These are phyloP conservation scores for Macadamia tetraphylla DNA, from an alignment of 164 flowering plant genomes.

Conservation along the genomic window DNA sequence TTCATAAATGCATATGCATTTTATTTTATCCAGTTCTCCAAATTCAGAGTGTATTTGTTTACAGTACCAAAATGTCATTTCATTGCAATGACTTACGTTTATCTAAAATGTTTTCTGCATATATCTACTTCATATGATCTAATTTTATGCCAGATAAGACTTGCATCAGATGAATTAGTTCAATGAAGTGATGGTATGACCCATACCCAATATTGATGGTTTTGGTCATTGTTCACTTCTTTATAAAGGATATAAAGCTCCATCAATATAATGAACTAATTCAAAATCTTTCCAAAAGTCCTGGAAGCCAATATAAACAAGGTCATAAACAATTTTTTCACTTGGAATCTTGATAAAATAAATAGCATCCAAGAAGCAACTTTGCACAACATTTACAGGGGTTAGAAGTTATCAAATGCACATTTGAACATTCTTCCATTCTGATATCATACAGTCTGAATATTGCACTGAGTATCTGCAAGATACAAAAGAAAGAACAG, in stretches of 20 bases:
- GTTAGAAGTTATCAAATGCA: not conserved
- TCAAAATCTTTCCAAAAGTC: not conserved
- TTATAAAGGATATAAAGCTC: not conserved
- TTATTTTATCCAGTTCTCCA: too few species aligned
- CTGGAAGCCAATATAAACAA: not conserved
- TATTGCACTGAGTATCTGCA: constrained; percentile 14
- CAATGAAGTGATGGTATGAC: too few species aligned
- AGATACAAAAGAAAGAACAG: constrained; percentile 9
- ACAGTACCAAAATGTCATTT: too few species aligned
- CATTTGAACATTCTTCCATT: constrained; percentile 5
- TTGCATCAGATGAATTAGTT: too few species aligned
- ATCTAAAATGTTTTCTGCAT: too few species aligned
- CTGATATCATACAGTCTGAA: constrained; percentile 16
- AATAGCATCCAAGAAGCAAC: not conserved
- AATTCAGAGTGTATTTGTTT: too few species aligned
- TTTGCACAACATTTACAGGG: constrained; percentile 17
- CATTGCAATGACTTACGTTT: too few species aligned
- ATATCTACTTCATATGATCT: too few species aligned
- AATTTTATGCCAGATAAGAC: too few species aligned
- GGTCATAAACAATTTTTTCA: not conserved
- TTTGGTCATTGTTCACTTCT: too few species aligned
- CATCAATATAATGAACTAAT: not conserved
- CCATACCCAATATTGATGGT: too few species aligned
- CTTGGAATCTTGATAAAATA: not conserved
- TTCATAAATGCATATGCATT: too few species aligned